A percentile compares a stretch with the other conserved stretches of the same genome.
phyloP scores from a whole-genome alignment of 768 basidiomycete species.

The Thelephora aurantiotincta region DNA sequence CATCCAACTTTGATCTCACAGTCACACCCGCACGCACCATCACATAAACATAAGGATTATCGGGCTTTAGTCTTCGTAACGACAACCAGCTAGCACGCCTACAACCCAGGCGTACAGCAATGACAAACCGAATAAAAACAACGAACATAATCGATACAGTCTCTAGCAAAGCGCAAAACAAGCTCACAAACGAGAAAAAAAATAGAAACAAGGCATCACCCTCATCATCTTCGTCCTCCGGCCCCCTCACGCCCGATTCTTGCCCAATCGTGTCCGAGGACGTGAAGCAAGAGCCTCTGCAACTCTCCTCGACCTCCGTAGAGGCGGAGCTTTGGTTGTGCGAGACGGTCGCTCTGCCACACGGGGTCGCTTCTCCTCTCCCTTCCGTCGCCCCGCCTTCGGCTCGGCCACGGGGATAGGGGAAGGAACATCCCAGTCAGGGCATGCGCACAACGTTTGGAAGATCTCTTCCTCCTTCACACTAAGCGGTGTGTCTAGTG shows the following conservation, averaged over 20 bases:
- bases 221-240: too few relatives aligned
- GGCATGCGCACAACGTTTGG: conserved; percentile 34
- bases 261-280: conserved; percentile 27
- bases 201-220: too few relatives aligned
- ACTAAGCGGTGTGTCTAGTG: conserved; percentile 40
- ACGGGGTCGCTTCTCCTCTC: not conserved
- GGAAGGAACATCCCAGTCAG: conserved; percentile 23
- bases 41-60: conserved; percentile 1
- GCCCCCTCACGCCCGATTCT: conserved; percentile 13
- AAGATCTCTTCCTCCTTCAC: conserved; percentile 63
- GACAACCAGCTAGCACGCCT: not conserved
- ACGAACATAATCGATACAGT: not conserved
- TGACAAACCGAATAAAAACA: conserved; percentile 2
- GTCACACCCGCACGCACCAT: not conserved
- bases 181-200: not conserved
- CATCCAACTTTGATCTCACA: too few relatives aligned
- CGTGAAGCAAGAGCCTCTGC: conserved; percentile 42
- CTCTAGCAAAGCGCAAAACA: not conserved
- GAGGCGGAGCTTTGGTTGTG: conserved; percentile 21
- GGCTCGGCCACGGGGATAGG: conserved; percentile 32
- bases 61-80: not conserved
- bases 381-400: not conserved
- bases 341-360: not conserved
- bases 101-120: not conserved
- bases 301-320: conserved; percentile 57